phyloP scores from a whole-genome alignment of 2,329 filamentous ascomycete genomes.

The Cordyceps fumosorosea region DNA sequence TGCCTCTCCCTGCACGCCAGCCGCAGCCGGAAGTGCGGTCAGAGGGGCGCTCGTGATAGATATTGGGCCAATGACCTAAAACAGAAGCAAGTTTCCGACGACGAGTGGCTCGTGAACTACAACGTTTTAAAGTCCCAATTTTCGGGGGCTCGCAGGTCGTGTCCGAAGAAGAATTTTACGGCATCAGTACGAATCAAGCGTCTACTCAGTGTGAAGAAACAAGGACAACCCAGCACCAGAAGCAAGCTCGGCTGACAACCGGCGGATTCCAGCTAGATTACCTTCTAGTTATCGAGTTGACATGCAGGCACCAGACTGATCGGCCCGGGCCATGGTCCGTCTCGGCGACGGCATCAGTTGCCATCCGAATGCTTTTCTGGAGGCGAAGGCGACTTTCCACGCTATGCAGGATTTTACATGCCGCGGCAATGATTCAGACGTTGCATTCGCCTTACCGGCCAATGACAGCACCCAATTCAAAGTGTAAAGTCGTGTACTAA shows the following conservation, averaged over 20 bases:
- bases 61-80: background rate
- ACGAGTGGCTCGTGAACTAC: background rate
- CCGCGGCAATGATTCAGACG: background rate
- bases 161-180: background rate
- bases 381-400: background rate
- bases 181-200: background rate
- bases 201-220: background rate
- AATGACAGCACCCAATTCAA: background rate
- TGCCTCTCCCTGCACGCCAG: conserved; percentile 4
- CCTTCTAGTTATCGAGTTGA: background rate
- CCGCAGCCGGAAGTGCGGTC: conserved; percentile 11
- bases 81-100: background rate
- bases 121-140: background rate
- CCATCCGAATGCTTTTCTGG: background rate
- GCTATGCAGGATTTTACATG: background rate
- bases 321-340: conserved; percentile 10
- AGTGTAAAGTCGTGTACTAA: background rate
- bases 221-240: background rate
- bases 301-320: conserved; percentile 3
- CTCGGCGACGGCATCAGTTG: background rate
- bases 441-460: background rate
- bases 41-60: conserved; percentile 5
- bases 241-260: background rate
- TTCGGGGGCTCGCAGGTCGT: background rate
- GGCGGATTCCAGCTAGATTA: background rate